phyloP scores from a whole-genome alignment of 805 yeast genomes.

The Saccharomycopsis sp. region DNA sequence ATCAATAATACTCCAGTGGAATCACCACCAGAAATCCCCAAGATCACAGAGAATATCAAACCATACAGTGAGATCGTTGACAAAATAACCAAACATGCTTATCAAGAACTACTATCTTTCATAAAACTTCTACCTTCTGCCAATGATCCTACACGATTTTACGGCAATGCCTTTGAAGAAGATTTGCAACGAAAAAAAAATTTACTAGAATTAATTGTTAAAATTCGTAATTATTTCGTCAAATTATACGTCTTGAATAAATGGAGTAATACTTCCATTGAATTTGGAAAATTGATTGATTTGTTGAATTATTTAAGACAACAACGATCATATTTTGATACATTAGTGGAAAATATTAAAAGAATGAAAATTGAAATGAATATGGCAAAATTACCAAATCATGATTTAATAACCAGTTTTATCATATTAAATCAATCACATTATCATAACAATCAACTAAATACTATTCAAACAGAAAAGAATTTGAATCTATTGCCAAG shows the following conservation, averaged over 20 bases:
- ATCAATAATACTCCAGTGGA: not conserved
- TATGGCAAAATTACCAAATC: constrained; percentile 78
- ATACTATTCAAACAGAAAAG: constrained; percentile 1
- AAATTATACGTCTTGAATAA: constrained; percentile 77
- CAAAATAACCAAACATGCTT: constrained; percentile 11
- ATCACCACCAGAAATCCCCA: constrained; percentile 9
- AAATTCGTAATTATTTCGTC: constrained; percentile 72
- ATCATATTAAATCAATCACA: constrained; percentile 68
- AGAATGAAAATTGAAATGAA: constrained; percentile 16
- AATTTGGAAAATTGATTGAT: constrained; percentile 70
- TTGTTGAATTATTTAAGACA: constrained; percentile 78
- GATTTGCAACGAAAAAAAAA: constrained; percentile 36
- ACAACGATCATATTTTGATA: constrained; percentile 60
- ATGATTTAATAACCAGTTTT: constrained; percentile 79
- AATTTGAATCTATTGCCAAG: constrained; percentile 14
- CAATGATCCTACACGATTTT: constrained; percentile 12
- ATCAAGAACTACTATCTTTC: constrained; percentile 8
- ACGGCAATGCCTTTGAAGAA: constrained; percentile 16
- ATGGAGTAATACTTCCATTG: constrained; percentile 71
- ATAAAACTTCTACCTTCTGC: constrained; percentile 12
- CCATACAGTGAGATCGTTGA: constrained; percentile 14
- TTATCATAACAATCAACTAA: constrained; percentile 6
- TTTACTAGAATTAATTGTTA: constrained; percentile 58
- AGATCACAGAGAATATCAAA: constrained; percentile 14
- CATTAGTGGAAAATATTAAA: constrained; percentile 42